A percentile compares a stretch with the other conserved stretches of the same genome.
phyloP scores from a whole-genome alignment of 2,329 filamentous ascomycete species.

The Orbilia blumenaviensis region DNA sequence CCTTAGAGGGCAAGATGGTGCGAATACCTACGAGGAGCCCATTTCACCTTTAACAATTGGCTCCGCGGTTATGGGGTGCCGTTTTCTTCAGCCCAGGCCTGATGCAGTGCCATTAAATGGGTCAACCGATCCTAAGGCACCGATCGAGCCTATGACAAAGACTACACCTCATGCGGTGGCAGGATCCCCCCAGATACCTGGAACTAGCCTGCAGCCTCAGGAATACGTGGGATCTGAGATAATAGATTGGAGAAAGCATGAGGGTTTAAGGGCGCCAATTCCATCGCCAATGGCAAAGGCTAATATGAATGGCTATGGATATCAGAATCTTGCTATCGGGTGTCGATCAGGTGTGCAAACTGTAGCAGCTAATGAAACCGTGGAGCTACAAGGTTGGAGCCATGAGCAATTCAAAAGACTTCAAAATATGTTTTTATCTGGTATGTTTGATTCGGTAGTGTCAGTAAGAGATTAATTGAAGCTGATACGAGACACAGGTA shows the following conservation, averaged over 20 bases:
- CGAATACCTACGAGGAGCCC: background rate
- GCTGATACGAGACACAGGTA: too few species aligned
- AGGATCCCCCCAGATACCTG: background rate
- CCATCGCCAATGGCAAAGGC: background rate
- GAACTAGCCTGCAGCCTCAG: background rate
- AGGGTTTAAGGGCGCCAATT: background rate
- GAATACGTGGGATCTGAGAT: background rate
- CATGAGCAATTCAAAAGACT: background rate
- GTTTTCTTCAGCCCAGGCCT: background rate
- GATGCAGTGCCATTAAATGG: too few species aligned
- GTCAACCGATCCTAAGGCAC: background rate
- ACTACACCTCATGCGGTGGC: background rate
- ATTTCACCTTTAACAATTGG: conserved; percentile 20
- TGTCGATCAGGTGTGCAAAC: background rate
- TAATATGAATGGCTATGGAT: background rate
- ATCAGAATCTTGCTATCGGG: background rate
- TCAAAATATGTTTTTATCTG: background rate
- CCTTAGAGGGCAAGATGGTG: background rate
- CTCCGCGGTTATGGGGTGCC: background rate
- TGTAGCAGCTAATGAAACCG: background rate
- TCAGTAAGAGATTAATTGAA: too few species aligned
- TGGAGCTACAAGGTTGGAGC: background rate
- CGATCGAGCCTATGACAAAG: background rate
- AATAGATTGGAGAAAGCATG: background rate
- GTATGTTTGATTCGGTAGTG: too few species aligned